Conservation (phyloP, 2,329 filamentous ascomycete genomes). For the Daldinia sp. region DNA sequence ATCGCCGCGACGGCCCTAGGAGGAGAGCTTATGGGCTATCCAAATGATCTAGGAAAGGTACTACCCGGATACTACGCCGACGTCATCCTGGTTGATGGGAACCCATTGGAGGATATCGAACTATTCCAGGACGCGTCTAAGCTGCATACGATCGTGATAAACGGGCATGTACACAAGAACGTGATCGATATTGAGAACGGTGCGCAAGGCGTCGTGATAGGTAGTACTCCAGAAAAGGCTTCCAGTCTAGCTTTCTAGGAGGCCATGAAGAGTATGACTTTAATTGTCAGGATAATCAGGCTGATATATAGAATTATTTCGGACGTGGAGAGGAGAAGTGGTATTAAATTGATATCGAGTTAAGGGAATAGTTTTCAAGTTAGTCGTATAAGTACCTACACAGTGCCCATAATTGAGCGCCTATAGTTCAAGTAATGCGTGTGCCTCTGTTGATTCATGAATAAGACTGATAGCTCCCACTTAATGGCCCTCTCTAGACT, state of each 20-base stretch:
- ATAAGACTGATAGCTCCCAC: no score
- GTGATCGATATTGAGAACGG: neutral
- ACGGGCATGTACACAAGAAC: conserved; percentile 49
- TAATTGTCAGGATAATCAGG: neutral
- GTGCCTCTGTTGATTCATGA: no score
- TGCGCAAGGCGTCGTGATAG: neutral
- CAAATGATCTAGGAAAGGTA: conserved; percentile 52
- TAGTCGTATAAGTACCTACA: no score
- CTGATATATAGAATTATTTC: no score
- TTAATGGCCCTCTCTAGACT: no score
- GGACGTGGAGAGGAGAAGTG: no score
- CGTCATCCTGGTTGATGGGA: conserved; percentile 56
- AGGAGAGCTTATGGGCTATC: conserved; percentile 52
- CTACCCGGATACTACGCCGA: conserved; percentile 53
- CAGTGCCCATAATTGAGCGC: no score
- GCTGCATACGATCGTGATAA: conserved; percentile 57
- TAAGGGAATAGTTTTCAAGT: no score
- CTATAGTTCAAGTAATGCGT: no score
- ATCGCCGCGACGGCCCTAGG: conserved; percentile 54
- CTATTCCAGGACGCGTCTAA: conserved; percentile 54
- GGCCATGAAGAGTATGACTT: neutral
- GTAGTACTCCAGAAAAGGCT: neutral
- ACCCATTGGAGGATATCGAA: conserved; percentile 53
- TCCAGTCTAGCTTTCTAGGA: neutral
- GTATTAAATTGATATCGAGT: no score